These are phyloP conservation scores for Colletotrichum sp. DNA, from an alignment of 2,329 filamentous ascomycete genomes.

Conservation along the genomic window DNA sequence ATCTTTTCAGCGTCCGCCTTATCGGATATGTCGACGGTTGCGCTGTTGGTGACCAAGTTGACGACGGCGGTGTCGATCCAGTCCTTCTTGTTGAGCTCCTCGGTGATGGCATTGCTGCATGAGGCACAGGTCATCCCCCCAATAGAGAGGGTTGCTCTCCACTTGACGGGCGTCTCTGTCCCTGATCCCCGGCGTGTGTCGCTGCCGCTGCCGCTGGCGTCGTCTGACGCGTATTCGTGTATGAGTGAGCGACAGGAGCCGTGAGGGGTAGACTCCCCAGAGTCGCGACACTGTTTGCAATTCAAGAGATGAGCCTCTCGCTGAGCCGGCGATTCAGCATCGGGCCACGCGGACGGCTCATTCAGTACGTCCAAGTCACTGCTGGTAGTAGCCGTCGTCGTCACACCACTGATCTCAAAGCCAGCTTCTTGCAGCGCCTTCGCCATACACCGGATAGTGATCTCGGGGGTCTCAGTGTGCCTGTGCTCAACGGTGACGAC, in stretches of 20 bases:
- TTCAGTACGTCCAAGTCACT: slow-evolving; percentile 24
- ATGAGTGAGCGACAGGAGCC: not conserved
- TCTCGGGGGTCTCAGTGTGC: slow-evolving; percentile 38
- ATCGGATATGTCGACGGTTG: slow-evolving; percentile 59
- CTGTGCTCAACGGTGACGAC: slow-evolving; percentile 67
- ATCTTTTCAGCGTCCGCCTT: slow-evolving; percentile 35
- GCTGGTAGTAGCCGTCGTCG: slow-evolving; percentile 37
- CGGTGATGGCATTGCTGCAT: slow-evolving; percentile 68
- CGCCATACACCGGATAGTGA: slow-evolving; percentile 48
- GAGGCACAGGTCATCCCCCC: slow-evolving; percentile 77
- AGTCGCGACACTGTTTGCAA: slow-evolving; percentile 45
- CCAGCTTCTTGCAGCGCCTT: slow-evolving; percentile 59
- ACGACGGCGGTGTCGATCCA: slow-evolving; percentile 65
- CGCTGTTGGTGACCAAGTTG: slow-evolving; percentile 72
- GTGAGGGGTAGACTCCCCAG: slow-evolving; percentile 12
- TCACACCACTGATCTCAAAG: slow-evolving; percentile 61
- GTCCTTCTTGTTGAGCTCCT: slow-evolving; percentile 60
- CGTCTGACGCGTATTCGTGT: not conserved
- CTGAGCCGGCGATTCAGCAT: slow-evolving; percentile 10
- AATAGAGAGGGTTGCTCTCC: slow-evolving; percentile 62
- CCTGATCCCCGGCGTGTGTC: not conserved
- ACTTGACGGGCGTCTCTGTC: slow-evolving; percentile 28
- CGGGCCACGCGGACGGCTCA: slow-evolving; percentile 9
- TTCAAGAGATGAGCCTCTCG: slow-evolving; percentile 42
- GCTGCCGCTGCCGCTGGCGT: not conserved